Conservation (phyloP, 148 eudicot species). For the Fagopyrum homotropicum region DNA sequence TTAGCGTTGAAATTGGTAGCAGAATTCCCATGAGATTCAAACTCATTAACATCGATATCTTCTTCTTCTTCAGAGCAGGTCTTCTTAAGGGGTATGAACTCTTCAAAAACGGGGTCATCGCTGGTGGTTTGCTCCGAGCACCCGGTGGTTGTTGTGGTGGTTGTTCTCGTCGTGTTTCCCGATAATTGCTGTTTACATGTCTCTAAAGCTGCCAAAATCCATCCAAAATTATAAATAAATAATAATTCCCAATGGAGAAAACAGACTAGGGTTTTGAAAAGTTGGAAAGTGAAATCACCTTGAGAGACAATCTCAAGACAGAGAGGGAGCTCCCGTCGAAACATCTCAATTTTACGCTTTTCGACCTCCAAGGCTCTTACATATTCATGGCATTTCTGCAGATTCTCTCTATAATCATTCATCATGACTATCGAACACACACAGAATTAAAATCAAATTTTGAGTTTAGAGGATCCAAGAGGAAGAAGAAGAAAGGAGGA, state of each 20-base stretch:
- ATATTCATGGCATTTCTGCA: constrained; percentile 57
- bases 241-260: background rate
- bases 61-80: constrained; percentile 17
- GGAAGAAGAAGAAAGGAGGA: background rate
- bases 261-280: background rate
- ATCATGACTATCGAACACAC: constrained; percentile 3
- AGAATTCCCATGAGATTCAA: constrained; percentile 19
- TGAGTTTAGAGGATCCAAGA: background rate
- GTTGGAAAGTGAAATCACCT: constrained; percentile 27
- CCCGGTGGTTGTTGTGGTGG: constrained; percentile 35
- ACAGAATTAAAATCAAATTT: no score
- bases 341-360: constrained; percentile 58
- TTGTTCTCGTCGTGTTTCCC: constrained; percentile 33
- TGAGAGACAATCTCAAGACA: constrained; percentile 82
- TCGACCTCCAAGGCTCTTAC: constrained; percentile 65
- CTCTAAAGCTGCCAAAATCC: constrained; percentile 52
- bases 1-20: no score
- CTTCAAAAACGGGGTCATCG: constrained; percentile 43
- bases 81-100: constrained; percentile 47
- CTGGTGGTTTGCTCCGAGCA: constrained; percentile 55
- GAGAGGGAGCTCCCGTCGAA: constrained; percentile 90
- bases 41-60: background rate
- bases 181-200: constrained; percentile 64
- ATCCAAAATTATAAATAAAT: background rate
- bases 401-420: constrained; percentile 37